Conservation (phyloP, 2,329 filamentous ascomycete genomes). For the Ustilaginoidea virens region DNA sequence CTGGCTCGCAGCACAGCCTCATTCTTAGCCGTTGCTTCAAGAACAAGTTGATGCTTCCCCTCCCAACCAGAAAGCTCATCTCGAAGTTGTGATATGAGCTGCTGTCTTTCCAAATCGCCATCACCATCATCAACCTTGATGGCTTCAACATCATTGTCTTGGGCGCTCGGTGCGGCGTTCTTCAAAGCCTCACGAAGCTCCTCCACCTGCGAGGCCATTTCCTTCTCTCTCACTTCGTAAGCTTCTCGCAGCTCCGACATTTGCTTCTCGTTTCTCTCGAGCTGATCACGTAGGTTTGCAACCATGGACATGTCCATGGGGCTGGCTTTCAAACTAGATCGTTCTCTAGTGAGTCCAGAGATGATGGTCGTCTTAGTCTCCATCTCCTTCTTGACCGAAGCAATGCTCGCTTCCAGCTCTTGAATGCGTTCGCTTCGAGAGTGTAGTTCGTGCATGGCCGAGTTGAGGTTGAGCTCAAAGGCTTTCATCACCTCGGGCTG, state of each 20-base stretch:
- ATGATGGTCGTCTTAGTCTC: slow-evolving; percentile 95
- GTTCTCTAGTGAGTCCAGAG: slow-evolving; percentile 79
- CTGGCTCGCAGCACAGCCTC: slow-evolving; percentile 59
- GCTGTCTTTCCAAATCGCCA: slow-evolving; percentile 15
- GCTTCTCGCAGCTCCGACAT: slow-evolving; percentile 58
- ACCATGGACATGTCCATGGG: slow-evolving; percentile 88
- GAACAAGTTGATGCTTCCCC: slow-evolving; percentile 52
- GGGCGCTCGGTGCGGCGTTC: slow-evolving; percentile 8
- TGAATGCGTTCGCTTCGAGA: slow-evolving; percentile 77
- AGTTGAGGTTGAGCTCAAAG: slow-evolving; percentile 82
- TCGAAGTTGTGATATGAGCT: slow-evolving; percentile 50
- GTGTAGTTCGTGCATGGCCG: slow-evolving; percentile 85
- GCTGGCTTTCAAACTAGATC: slow-evolving; percentile 71
- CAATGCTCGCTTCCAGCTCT: slow-evolving; percentile 72
- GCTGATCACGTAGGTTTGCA: slow-evolving; percentile 71
- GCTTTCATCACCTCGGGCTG: slow-evolving; percentile 76
- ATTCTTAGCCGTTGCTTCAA: slow-evolving; percentile 55
- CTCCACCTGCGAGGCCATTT: slow-evolving; percentile 58
- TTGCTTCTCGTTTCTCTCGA: slow-evolving; percentile 73
- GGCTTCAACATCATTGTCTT: slow-evolving; percentile 8
- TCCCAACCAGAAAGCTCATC: slow-evolving; percentile 62
- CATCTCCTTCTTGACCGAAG: slow-evolving; percentile 83
- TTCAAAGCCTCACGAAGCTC: slow-evolving; percentile 43
- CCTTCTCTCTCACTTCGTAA: slow-evolving; percentile 59
- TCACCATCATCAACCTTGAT: slow-evolving; percentile 17